Evolutionary conservation across 2,329 filamentous ascomycete genomes (phyloP).

Genomic region (Penicillium sp.): DNA sequence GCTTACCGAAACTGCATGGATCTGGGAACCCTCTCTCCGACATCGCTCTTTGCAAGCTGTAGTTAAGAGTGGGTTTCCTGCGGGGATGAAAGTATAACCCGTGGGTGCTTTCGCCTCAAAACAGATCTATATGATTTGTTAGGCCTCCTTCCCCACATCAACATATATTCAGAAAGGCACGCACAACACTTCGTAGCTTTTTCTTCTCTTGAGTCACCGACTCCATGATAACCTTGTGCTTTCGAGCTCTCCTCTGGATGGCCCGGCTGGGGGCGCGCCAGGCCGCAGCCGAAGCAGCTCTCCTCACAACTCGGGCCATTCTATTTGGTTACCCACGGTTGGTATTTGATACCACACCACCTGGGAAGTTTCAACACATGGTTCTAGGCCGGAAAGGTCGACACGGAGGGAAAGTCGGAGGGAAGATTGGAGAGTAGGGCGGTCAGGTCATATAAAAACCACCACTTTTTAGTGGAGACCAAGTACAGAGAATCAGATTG

Average conservation of each 20-base stretch:
- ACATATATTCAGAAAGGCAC: constrained; percentile 18
- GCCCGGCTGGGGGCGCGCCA: constrained; percentile 35
- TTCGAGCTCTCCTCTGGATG: constrained; percentile 37
- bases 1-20: constrained; percentile 63
- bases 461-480: not conserved
- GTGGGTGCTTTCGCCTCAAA: constrained; percentile 56
- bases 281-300: constrained; percentile 34
- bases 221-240: constrained; percentile 61
- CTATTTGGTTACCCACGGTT: constrained; percentile 13
- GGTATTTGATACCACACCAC: constrained; percentile 20
- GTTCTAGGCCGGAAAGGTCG: not conserved
- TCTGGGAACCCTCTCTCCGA: constrained; percentile 53
- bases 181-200: constrained; percentile 56
- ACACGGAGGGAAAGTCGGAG: not conserved
- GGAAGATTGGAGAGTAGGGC: constrained; percentile 1
- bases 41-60: constrained; percentile 62
- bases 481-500: not conserved
- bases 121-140: constrained; percentile 50
- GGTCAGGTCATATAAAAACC: constrained; percentile 14
- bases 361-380: constrained; percentile 19
- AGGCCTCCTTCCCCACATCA: constrained; percentile 23
- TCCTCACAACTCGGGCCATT: constrained; percentile 41
- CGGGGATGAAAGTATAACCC: constrained; percentile 63
- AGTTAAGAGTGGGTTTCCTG: constrained; percentile 61
- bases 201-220: constrained; percentile 61